Base-by-base conservation (phyloP, 176 grass and related monocot genomes). In the Eragrostis curvula region DNA sequence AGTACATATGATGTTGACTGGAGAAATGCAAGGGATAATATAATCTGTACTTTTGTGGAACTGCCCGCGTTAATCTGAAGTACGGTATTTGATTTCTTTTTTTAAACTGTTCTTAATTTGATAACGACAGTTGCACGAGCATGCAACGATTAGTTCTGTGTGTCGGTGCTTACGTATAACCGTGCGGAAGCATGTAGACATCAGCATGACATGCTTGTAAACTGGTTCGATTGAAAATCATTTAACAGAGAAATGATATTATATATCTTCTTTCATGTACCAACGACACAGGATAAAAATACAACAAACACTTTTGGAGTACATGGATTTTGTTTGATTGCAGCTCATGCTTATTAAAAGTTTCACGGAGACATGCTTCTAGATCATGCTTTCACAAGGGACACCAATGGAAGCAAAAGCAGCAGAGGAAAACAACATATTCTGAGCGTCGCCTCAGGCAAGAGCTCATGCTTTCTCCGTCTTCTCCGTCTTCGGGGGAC, bases 401-500 rank as follows among this genome's bases (percentile, higher is more conserved):
- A 23, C 56, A 40, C 49, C 24, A 49, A 72, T 30, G 41, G 59
- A 82, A 86, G 55, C 42, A 47, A 86, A 83, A 52, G 53, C 66
- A 43, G 25, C 11, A 56, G 39, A 36, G 42, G 40, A 50, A 82
- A 66, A 72, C 30, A 70, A 48, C 77, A 79, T 68, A 68, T 48
- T 21, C 8, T 78, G 67, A 66, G 29, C 20, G 28, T 63, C 70
- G 9, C 13, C 71, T 84, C 40, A 81, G 48, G 29, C 62, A 27
- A 62, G 46, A 39, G 53, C 82, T 94, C 59, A 89, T 47, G 85
- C 76, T 85, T 86, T 82, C 72, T 88, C 85, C 29, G 79, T 24
- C 83, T 86, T 82, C 72, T 88, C 85, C 29, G 79, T 24, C 83
- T 85, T 92, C 49, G 89, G 81, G 28, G 87, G 87, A 3, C 93